A percentile compares a stretch with the other conserved stretches of the same genome.
Evolutionary conservation across 371 early-diverging fungal species (phyloP).

Genomic region (Circinella umbellata): DNA sequence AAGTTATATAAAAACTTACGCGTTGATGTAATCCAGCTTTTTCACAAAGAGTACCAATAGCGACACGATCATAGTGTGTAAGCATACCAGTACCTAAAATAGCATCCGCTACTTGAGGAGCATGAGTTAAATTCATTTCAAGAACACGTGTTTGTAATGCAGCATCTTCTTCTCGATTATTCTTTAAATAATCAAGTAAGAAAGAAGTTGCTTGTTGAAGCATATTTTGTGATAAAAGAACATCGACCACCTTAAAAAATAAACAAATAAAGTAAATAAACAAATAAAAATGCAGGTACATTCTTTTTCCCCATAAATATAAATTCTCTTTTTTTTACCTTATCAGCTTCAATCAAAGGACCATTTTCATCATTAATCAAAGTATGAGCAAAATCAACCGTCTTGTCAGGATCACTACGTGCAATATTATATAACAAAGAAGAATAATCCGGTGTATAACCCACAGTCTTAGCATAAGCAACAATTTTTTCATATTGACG

Average conservation of each 20-base stretch:
- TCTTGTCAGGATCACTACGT: constrained; percentile 92
- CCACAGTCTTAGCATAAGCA: constrained; percentile 93
- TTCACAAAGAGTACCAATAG: constrained; percentile 93
- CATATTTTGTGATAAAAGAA: constrained; percentile 91
- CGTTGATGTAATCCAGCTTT: constrained; percentile 96
- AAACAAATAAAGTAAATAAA: neutral
- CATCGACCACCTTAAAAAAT: constrained; percentile 77
- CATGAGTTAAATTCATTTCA: constrained; percentile 97
- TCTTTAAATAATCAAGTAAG: constrained; percentile 93
- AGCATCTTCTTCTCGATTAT: constrained; percentile 88
- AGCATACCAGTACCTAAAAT: constrained; percentile 96
- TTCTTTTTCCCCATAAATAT: neutral
- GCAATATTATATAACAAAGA: constrained; percentile 89
- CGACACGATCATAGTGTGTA: constrained; percentile 91
- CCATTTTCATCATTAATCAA: constrained; percentile 85
- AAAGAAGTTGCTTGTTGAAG: constrained; percentile 97
- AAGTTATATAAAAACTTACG: constrained; percentile 33
- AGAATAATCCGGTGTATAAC: constrained; percentile 91
- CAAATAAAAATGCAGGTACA: neutral
- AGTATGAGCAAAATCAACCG: constrained; percentile 88
- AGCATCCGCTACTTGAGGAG: constrained; percentile 98
- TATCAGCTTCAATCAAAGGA: constrained; percentile 86
- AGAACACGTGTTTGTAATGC: constrained; percentile 93
- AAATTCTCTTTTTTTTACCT: constrained; percentile 28
- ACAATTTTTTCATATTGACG: constrained; percentile 96